These are phyloP conservation scores for Tetrapisispora nanseiensis DNA, from an alignment of 805 yeast genomes.

Conservation along the genomic window DNA sequence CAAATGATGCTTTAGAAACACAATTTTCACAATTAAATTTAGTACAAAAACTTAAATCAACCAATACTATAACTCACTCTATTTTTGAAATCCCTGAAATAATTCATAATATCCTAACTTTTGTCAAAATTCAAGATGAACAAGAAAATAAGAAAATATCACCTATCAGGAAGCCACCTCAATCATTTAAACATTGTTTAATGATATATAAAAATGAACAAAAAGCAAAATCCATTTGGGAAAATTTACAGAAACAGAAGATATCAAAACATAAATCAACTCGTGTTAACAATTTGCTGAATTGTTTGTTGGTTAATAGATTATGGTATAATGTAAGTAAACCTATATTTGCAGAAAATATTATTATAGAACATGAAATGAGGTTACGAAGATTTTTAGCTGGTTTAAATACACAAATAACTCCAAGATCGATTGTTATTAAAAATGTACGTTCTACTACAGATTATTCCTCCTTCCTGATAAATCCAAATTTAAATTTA, in stretches of 20 bases:
- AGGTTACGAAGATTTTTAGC: conserved; percentile 37
- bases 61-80: conserved; percentile 15
- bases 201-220: conserved; percentile 49
- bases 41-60: neutral
- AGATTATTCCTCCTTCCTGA: conserved; percentile 34
- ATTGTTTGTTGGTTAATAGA: conserved; percentile 60
- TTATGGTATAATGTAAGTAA: conserved; percentile 51
- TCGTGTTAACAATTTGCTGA: conserved; percentile 22
- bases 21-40: conserved; percentile 8
- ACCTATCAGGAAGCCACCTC: conserved; percentile 53
- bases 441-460: neutral
- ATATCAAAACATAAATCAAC: neutral
- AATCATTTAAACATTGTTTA: conserved; percentile 58
- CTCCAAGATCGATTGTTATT: conserved; percentile 1
- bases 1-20: conserved; percentile 1
- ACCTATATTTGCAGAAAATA: conserved; percentile 44
- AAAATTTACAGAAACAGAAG: neutral
- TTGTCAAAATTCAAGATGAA: conserved; percentile 36
- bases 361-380: conserved; percentile 43
- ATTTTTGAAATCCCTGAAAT: conserved; percentile 76
- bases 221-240: conserved; percentile 39
- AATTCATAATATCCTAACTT: conserved; percentile 46
- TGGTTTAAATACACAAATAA: neutral
- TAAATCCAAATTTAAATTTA: neutral
- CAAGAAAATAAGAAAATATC: conserved; percentile 34